A percentile compares a stretch with the other conserved stretches of the same genome.
phyloP scores from a whole-genome alignment of 2,329 filamentous ascomycete species.

The Fusarium papillatum region DNA sequence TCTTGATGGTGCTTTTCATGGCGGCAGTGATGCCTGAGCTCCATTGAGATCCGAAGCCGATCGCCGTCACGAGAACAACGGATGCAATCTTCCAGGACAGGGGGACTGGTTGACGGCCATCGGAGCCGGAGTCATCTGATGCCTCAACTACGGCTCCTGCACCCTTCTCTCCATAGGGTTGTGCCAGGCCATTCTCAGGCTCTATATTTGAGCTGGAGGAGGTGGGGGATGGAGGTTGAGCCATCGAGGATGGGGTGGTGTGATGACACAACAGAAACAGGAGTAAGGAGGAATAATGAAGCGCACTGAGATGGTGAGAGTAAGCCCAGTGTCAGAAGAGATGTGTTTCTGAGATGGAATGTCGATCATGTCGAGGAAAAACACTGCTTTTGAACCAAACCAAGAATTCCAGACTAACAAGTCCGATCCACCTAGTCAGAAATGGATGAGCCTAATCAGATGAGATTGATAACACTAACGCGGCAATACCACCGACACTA shows the following conservation, averaged over 20 bases:
- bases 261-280: not conserved
- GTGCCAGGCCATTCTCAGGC: not conserved
- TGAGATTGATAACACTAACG: not conserved
- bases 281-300: not conserved
- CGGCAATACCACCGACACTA: not conserved
- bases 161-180: not conserved
- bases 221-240: not conserved
- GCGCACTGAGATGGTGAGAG: not conserved
- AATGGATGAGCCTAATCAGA: not conserved
- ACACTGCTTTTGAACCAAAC: not conserved
- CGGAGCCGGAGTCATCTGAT: not conserved
- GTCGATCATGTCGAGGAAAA: not conserved
- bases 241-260: not conserved
- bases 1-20: constrained; percentile 72
- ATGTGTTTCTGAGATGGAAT: not conserved
- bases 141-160: not conserved
- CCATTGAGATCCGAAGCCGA: constrained; percentile 71
- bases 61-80: constrained; percentile 62
- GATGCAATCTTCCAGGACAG: constrained; percentile 46
- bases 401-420: not conserved
- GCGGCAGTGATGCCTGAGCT: constrained; percentile 69
- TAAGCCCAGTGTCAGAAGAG: not conserved
- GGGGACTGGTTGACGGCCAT: not conserved
- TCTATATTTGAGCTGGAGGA: not conserved
- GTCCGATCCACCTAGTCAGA: not conserved